Conservation (phyloP, 2,329 filamentous ascomycete genomes). For the Onygenales sp. region DNA sequence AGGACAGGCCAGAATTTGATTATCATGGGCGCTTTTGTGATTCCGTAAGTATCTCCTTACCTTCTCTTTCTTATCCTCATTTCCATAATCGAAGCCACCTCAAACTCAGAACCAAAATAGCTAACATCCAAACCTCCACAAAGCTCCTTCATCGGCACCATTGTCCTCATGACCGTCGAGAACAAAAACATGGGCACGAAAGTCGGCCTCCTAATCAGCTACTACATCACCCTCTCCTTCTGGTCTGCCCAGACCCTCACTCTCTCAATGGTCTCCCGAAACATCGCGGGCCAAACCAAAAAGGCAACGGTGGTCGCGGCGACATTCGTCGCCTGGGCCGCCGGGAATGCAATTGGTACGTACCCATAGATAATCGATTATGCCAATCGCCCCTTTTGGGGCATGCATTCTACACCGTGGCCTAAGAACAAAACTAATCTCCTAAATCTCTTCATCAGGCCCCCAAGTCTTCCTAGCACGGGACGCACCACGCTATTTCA, state of each 20-base stretch:
- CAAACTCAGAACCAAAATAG: not conserved
- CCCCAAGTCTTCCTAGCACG: slow-evolving; percentile 55
- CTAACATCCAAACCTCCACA: not conserved
- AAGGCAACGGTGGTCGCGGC: slow-evolving; percentile 58
- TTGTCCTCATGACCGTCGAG: slow-evolving; percentile 59
- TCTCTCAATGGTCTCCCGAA: slow-evolving; percentile 59
- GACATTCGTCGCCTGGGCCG: slow-evolving; percentile 62
- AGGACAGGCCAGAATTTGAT: slow-evolving; percentile 60
- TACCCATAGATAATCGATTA: slow-evolving; percentile 4
- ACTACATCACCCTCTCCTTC: slow-evolving; percentile 70
- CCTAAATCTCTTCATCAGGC: slow-evolving; percentile 24
- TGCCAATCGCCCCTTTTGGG: not conserved
- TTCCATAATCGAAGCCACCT: too few species aligned
- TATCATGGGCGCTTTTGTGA: slow-evolving; percentile 55
- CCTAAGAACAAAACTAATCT: not conserved
- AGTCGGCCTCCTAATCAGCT: slow-evolving; percentile 59
- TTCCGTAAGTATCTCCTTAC: slow-evolving; percentile 46
- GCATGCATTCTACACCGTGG: not conserved
- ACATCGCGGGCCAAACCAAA: slow-evolving; percentile 65
- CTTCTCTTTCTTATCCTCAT: not conserved
- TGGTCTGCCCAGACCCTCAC: slow-evolving; percentile 62
- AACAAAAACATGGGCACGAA: slow-evolving; percentile 50
- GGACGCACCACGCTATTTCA: slow-evolving; percentile 58
- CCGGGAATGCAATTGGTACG: slow-evolving; percentile 56
- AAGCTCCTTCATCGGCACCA: slow-evolving; percentile 61